Evolutionary conservation across 495 filamentous ascomycete species (phyloP).

Genomic region (Baudoinia panamericana): DNA sequence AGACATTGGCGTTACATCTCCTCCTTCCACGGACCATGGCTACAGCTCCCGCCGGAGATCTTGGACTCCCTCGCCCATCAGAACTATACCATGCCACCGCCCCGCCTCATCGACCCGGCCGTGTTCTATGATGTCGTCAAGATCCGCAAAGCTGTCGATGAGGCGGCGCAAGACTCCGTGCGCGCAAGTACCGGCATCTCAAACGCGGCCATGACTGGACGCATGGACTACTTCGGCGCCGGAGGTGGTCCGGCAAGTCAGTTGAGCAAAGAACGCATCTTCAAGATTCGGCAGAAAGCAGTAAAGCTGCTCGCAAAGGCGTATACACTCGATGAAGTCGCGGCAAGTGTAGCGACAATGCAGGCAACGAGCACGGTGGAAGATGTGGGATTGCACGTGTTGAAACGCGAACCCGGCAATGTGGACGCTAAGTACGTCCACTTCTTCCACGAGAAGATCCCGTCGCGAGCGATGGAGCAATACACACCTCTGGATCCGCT

Average conservation of each 20-base stretch:
- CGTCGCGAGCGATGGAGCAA: slow-evolving; percentile 58
- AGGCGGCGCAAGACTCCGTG: slow-evolving; percentile 61
- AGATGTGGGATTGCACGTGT: slow-evolving; percentile 59
- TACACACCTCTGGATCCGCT: slow-evolving; percentile 52
- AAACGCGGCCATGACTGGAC: slow-evolving; percentile 38
- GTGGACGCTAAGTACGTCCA: slow-evolving; percentile 68
- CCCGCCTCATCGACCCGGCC: slow-evolving; percentile 63
- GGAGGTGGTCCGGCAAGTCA: slow-evolving; percentile 47
- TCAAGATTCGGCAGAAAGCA: slow-evolving; percentile 63
- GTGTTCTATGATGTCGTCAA: slow-evolving; percentile 74
- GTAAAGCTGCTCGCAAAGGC: slow-evolving; percentile 61
- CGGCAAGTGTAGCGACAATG: slow-evolving; percentile 70
- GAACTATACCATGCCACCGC: slow-evolving; percentile 62
- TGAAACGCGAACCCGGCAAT: slow-evolving; percentile 44
- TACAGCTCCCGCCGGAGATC: slow-evolving; percentile 70
- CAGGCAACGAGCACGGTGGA: slow-evolving; percentile 65
- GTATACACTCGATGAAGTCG: slow-evolving; percentile 68
- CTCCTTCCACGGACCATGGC: slow-evolving; percentile 72
- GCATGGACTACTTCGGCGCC: slow-evolving; percentile 47
- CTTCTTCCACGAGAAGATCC: slow-evolving; percentile 82
- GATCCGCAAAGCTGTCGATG: slow-evolving; percentile 62
- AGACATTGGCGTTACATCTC: slow-evolving; percentile 79
- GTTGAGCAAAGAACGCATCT: slow-evolving; percentile 58
- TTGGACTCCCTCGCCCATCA: slow-evolving; percentile 63
- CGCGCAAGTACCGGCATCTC: slow-evolving; percentile 59